Evolutionary conservation across 2,329 filamentous ascomycete species (phyloP).

Genomic region (Xylariales sp.): DNA sequence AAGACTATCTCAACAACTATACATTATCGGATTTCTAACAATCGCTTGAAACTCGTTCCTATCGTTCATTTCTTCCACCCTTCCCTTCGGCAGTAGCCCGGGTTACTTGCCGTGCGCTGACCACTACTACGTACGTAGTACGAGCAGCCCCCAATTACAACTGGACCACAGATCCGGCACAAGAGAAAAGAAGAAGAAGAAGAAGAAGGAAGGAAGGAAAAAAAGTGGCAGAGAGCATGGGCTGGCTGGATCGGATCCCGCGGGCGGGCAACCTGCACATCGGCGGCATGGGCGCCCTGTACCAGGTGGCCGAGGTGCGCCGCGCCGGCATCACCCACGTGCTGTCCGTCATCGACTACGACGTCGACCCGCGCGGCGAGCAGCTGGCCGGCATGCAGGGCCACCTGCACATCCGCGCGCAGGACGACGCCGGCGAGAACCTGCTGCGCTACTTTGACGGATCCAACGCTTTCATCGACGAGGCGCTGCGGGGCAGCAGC

Average conservation of each 20-base stretch:
- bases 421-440: neutral
- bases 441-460: neutral
- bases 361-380: neutral
- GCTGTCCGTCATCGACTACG: slow-evolving; percentile 3
- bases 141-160: too few relatives aligned
- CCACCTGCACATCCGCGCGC: slow-evolving; percentile 2
- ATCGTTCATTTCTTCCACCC: too few relatives aligned
- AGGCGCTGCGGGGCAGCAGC: neutral
- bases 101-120: too few relatives aligned
- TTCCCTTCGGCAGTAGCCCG: too few relatives aligned
- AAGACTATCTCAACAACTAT: too few relatives aligned
- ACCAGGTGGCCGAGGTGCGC: neutral
- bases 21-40: too few relatives aligned
- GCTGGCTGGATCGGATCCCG: slow-evolving; percentile 4
- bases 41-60: too few relatives aligned
- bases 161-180: too few relatives aligned
- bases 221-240: too few relatives aligned
- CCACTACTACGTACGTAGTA: too few relatives aligned
- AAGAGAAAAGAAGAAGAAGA: too few relatives aligned
- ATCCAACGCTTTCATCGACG: neutral
- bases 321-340: slow-evolving; percentile 3
- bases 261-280: slow-evolving; percentile 5
- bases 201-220: too few relatives aligned
- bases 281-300: slow-evolving; percentile 1
- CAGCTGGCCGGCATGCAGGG: neutral